phyloP scores from a whole-genome alignment of 2,329 filamentous ascomycete species.

The Exophiala xenobiotica region DNA sequence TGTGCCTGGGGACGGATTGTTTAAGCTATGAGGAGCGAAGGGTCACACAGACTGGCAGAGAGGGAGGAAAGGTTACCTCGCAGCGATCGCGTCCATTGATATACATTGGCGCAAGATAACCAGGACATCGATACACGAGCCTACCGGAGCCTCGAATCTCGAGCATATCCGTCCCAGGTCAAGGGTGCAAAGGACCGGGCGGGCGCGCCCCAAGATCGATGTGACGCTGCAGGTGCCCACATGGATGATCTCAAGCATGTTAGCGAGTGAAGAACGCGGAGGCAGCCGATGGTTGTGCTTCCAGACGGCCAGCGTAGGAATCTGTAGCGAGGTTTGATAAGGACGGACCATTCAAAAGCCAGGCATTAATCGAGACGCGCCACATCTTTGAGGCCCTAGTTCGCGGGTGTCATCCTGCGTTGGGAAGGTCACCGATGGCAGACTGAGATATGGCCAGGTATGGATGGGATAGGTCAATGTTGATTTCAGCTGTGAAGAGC shows the following conservation, averaged over 20 bases:
- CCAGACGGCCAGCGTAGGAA: constrained; percentile 11
- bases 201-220: background rate
- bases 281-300: constrained; percentile 10
- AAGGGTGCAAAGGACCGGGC: too few species aligned
- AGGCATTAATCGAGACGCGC: background rate
- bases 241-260: constrained; percentile 12
- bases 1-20: too few species aligned
- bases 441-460: background rate
- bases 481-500: background rate
- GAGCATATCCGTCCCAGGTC: too few species aligned
- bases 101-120: background rate
- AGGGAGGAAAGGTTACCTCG: too few species aligned
- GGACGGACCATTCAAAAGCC: constrained; percentile 13
- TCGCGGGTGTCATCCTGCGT: constrained; percentile 7
- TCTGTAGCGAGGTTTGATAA: constrained; percentile 16
- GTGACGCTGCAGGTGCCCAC: constrained; percentile 13
- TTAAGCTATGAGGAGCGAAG: too few species aligned
- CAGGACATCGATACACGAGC: background rate
- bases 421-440: constrained; percentile 7
- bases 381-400: background rate
- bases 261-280: constrained; percentile 19
- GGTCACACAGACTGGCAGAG: too few species aligned
- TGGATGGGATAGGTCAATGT: background rate
- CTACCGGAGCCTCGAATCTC: background rate
- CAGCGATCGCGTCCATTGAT: too few species aligned